These are phyloP conservation scores for Pyricularia sp. DNA, from an alignment of 2,329 filamentous ascomycete species.

Conservation along the genomic window DNA sequence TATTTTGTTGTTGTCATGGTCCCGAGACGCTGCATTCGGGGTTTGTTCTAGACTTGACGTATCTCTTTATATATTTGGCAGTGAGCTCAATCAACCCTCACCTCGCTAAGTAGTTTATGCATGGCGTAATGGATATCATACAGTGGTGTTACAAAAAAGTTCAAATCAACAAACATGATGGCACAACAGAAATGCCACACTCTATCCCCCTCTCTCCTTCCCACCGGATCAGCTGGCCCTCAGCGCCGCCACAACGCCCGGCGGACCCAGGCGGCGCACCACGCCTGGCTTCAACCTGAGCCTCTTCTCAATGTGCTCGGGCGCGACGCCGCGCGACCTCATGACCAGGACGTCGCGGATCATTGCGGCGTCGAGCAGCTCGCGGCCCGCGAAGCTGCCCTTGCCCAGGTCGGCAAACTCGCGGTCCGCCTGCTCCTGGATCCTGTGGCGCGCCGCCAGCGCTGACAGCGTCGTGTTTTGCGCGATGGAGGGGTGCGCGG, in stretches of 20 bases:
- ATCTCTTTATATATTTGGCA: background rate
- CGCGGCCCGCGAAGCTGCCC: slow-evolving; percentile 22
- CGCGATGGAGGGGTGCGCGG: slow-evolving; percentile 14
- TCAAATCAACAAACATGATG: background rate
- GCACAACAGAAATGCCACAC: background rate
- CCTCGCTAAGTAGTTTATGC: background rate
- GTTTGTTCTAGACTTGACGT: background rate
- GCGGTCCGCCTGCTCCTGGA: slow-evolving; percentile 32
- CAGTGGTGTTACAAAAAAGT: background rate
- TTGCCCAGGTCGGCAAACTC: slow-evolving; percentile 33
- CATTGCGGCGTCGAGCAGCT: slow-evolving; percentile 38
- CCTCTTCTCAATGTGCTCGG: slow-evolving; percentile 33
- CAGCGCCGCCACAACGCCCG: slow-evolving; percentile 28
- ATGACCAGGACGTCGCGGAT: slow-evolving; percentile 36
- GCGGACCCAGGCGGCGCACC: slow-evolving; percentile 32
- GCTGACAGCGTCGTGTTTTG: slow-evolving; percentile 38
- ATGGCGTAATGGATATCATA: background rate
- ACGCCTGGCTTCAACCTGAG: slow-evolving; percentile 36
- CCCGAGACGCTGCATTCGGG: background rate
- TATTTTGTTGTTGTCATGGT: background rate
- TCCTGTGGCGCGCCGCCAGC: slow-evolving; percentile 34
- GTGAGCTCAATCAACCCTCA: background rate
- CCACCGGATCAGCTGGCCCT: slow-evolving; percentile 4
- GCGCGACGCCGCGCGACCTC: slow-evolving; percentile 27
- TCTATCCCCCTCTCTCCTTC: background rate